Evolutionary conservation across 768 basidiomycete species (phyloP).

Genomic region (Psilocybe sp.): DNA sequence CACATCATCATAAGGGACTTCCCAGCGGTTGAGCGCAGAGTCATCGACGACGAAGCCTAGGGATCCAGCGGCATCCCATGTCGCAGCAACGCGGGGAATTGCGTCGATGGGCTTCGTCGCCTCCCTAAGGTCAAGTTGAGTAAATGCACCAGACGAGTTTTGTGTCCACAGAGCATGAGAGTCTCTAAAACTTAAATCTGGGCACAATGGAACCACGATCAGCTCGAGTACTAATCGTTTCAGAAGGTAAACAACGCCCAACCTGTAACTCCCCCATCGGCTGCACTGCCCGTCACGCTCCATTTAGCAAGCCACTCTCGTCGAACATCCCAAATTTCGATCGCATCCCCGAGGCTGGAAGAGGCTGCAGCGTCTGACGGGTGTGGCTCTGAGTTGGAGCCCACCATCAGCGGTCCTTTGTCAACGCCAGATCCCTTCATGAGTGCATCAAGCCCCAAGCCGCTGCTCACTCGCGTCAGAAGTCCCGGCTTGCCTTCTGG

Average conservation of each 20-base stretch:
- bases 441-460: constrained; percentile 24
- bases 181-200: constrained; percentile 70
- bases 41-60: constrained; percentile 65
- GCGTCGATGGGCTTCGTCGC: constrained; percentile 64
- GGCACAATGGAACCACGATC: background rate
- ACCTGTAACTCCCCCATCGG: constrained; percentile 79
- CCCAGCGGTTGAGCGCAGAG: constrained; percentile 38
- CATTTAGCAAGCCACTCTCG: constrained; percentile 83
- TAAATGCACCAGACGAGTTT: constrained; percentile 73
- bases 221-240: background rate
- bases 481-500: constrained; percentile 13
- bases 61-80: constrained; percentile 67
- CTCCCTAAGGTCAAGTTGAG: constrained; percentile 73
- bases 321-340: constrained; percentile 88
- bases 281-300: constrained; percentile 60
- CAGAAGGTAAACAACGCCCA: constrained; percentile 14
- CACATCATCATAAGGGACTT: constrained; percentile 82
- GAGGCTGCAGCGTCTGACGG: background rate
- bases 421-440: constrained; percentile 11
- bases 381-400: too few relatives aligned
- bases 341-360: constrained; percentile 44
- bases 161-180: constrained; percentile 73
- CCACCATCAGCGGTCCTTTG: background rate
- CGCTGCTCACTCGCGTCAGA: constrained; percentile 27
- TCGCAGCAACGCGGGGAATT: constrained; percentile 56